Conservation (phyloP, 2,329 filamentous ascomycete species). For the Paecilomyces sp. region DNA sequence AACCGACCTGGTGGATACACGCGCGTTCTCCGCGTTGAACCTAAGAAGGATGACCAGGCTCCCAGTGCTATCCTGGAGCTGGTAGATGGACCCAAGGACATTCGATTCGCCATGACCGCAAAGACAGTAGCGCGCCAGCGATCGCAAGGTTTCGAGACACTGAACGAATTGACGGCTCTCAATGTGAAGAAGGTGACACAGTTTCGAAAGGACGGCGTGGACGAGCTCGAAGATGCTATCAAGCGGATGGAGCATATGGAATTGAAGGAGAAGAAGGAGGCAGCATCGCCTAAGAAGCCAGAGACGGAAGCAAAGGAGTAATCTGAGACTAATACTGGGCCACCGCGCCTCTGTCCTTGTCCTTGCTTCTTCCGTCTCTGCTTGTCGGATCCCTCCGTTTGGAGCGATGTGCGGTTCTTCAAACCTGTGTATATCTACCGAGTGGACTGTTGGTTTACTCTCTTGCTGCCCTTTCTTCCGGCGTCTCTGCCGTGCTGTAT, state of each 20-base stretch:
- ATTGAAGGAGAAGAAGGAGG: conserved; percentile 32
- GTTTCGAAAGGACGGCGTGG: conserved; percentile 61
- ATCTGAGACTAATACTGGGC: background rate
- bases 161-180: conserved; percentile 64
- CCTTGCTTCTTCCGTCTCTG: background rate
- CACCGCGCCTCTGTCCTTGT: background rate
- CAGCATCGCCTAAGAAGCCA: conserved; percentile 17
- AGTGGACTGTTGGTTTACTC: background rate
- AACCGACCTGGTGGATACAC: conserved; percentile 86
- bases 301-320: conserved; percentile 12
- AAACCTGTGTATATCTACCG: background rate
- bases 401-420: background rate
- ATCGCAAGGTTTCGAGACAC: conserved; percentile 44
- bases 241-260: conserved; percentile 58
- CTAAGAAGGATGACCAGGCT: conserved; percentile 80
- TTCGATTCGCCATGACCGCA: conserved; percentile 91
- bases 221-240: conserved; percentile 58
- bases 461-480: background rate
- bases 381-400: background rate
- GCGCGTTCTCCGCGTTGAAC: conserved; percentile 84
- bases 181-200: conserved; percentile 80
- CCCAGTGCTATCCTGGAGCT: conserved; percentile 87
- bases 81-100: conserved; percentile 88
- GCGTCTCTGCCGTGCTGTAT: background rate
- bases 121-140: conserved; percentile 64